Evolutionary conservation across 2,329 filamentous ascomycete genomes (phyloP), one percentile per base, ranked within the genome.

Genomic region (Neofusicoccum parvum): DNA sequence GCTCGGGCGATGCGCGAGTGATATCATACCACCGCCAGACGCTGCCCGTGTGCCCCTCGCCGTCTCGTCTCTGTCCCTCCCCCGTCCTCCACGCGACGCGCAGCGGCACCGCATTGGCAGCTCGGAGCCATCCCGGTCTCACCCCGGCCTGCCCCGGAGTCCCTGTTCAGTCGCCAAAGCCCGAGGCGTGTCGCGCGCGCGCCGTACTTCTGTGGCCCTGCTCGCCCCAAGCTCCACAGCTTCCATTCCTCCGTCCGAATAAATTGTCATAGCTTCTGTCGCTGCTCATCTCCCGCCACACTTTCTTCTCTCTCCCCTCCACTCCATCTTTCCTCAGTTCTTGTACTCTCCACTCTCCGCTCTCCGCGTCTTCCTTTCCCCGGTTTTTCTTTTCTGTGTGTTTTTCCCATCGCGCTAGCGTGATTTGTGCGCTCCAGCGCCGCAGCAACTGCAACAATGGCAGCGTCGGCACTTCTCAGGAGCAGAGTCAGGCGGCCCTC

Each of bases 401-500:
- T 32, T n/a, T 45, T 12, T 27, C 17, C 32, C 59, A 15, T 62
- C 46, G 37, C 43, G 46, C 46, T 17, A 36, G 43, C 41, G 41
- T 60, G 27, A 37, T 48, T 37, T 17, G 32, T 41, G 48, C 36
- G 48, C 45, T 53, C 5, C 34, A 36, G 27, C 67, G 14, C 36
- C 15, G 37, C 27, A 14, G 23, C 48, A 50, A 17, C 59, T 59
- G 34, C 67, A 53, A 72, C 66, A 49, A 82, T 84, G 81, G 79
- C 82, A 67, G 90, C 89, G 68, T 92, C 91, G 56, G 89, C 90
- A 60, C 86, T 92, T 66, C 83, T 96, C 74, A 91, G 89, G 82
- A 87, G 88, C 73, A 90, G 92, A 71, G 85, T 95, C 68, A 83
- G 88, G 71, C 87, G 91, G 69, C 89, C 92, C 23, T 90, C 90